These are phyloP conservation scores for Astragalus glycyphyllos DNA, from an alignment of 306 rosid species.

Conservation along the genomic window DNA sequence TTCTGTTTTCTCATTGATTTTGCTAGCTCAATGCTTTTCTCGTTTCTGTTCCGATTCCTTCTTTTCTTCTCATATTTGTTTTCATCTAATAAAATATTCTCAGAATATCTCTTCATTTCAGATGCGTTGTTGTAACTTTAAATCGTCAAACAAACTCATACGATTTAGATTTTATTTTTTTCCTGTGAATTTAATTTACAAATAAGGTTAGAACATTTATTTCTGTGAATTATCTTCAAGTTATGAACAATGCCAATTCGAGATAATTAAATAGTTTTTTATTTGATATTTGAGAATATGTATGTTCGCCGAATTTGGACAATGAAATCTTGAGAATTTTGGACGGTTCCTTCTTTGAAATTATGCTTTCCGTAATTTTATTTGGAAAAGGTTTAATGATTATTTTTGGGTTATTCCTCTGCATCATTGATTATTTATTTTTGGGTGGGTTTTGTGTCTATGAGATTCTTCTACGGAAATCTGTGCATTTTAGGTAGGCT, in stretches of 20 bases:
- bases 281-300: conserved; percentile 24
- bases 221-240: conserved; percentile 28
- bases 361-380: conserved; percentile 42
- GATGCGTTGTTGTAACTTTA: conserved; percentile 13
- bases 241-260: conserved; percentile 30
- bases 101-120: conserved; percentile 38
- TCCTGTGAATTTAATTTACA: conserved; percentile 30
- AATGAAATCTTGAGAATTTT: conserved; percentile 18
- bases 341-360: not conserved
- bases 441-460: conserved; percentile 33
- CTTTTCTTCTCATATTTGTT: not conserved
- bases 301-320: conserved; percentile 15
- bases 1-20: conserved; percentile 48
- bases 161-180: conserved; percentile 11
- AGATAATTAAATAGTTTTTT: conserved; percentile 16
- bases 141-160: conserved; percentile 38
- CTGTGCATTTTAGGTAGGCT: conserved; percentile 81
- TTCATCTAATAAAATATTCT: not conserved
- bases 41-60: not conserved
- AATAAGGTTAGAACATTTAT: not conserved
- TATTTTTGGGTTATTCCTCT: conserved; percentile 46
- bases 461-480: conserved; percentile 81
- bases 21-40: not conserved
- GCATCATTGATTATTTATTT: conserved; percentile 68
- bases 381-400: conserved; percentile 62